phyloP scores from a whole-genome alignment of 169 alveolate genomes.

The Plasmodium gonderi region DNA sequence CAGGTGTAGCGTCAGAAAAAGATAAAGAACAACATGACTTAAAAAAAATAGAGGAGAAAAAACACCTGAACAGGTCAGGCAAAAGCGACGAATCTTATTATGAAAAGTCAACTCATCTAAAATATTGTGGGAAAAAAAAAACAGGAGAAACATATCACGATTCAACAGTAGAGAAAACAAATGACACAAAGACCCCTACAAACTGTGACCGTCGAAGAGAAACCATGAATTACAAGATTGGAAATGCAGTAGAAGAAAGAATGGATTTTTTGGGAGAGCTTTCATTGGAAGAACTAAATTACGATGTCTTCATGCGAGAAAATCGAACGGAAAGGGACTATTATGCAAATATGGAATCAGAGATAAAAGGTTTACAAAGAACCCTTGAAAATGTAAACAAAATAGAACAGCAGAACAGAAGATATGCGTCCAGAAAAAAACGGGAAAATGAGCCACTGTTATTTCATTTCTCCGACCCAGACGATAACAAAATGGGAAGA shows the following conservation, averaged over 20 bases:
- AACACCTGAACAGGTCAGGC: background rate
- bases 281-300: conserved; percentile 26
- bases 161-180: background rate
- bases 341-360: background rate
- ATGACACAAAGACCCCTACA: background rate
- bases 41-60: background rate
- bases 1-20: background rate
- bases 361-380: conserved; percentile 13
- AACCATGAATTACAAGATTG: no score
- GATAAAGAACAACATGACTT: background rate
- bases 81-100: background rate
- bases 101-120: background rate
- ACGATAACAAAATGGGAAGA: background rate
- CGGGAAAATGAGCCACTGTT: background rate
- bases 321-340: background rate
- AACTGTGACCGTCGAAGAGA: no score
- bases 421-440: background rate
- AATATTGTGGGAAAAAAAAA: background rate
- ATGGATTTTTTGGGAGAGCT: background rate
- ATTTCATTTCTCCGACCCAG: background rate
- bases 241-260: no score
- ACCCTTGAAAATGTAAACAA: conserved; percentile 18
- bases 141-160: background rate
- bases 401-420: background rate
- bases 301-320: conserved; percentile 39